Evolutionary conservation across 2,329 filamentous ascomycete genomes (phyloP).

Genomic region (Aspergillus carbonarius): DNA sequence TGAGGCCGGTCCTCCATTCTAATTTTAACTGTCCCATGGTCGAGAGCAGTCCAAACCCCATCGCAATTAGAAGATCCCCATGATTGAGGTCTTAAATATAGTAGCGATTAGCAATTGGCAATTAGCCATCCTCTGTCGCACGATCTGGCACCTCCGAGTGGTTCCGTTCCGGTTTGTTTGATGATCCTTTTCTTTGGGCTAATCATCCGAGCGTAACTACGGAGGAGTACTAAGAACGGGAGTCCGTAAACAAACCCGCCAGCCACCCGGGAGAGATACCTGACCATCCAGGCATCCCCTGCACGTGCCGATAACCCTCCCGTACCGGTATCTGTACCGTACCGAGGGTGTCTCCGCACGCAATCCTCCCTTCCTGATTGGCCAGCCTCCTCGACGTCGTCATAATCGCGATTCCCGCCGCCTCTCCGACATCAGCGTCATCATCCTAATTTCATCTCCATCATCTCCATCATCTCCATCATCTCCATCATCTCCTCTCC

Average conservation of each 20-base stretch:
- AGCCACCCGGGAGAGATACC: background rate
- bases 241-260: background rate
- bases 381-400: background rate
- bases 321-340: background rate
- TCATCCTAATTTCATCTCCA: background rate
- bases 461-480: background rate
- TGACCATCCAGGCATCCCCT: background rate
- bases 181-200: background rate
- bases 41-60: constrained; percentile 1
- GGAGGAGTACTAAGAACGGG: too few relatives aligned
- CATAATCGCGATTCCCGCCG: background rate
- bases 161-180: too few relatives aligned
- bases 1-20: background rate
- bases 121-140: background rate
- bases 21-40: background rate
- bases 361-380: background rate
- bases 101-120: background rate
- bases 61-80: background rate
- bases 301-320: background rate
- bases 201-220: background rate
- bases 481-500: background rate
- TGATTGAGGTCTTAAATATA: background rate
- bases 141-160: background rate
- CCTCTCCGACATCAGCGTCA: background rate
- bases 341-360: background rate